Evolutionary conservation across 164 flowering plant genomes (phyloP).

Genomic region (Kalanchoe fedtschenkoi): DNA sequence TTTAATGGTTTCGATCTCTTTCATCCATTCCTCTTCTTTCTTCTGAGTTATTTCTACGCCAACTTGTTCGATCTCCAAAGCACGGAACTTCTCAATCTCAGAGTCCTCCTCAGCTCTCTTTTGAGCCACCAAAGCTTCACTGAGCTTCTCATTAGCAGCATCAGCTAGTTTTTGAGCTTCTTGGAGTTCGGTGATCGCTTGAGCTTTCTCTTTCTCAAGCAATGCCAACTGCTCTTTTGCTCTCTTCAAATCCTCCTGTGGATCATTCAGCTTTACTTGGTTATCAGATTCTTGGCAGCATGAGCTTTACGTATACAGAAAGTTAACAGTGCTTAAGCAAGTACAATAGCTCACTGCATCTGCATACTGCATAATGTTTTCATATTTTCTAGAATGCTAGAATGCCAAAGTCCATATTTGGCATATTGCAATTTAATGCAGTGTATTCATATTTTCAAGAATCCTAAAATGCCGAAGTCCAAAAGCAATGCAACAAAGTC

Average conservation of each 20-base stretch:
- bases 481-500: too few species aligned
- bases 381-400: background rate
- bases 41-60: conserved; percentile 71
- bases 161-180: conserved; percentile 57
- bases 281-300: conserved; percentile 47
- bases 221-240: conserved; percentile 54
- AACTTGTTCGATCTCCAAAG: conserved; percentile 77
- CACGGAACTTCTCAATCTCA: conserved; percentile 88
- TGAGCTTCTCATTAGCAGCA: conserved; percentile 73
- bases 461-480: too few species aligned
- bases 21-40: conserved; percentile 75
- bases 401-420: too few species aligned
- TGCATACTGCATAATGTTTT: too few species aligned
- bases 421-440: too few species aligned
- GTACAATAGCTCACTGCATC: background rate
- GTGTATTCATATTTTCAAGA: too few species aligned
- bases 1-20: conserved; percentile 56
- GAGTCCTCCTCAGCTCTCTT: conserved; percentile 77
- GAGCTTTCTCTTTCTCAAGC: conserved; percentile 59
- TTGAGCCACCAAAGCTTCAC: conserved; percentile 72
- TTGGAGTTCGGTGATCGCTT: conserved; percentile 54
- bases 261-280: conserved; percentile 48
- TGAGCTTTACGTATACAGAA: conserved; percentile 45
- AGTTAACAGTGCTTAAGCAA: conserved; percentile 2
- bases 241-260: conserved; percentile 74